phyloP scores from a whole-genome alignment of 371 early-diverging fungal genomes.

The Mortierella sp. region DNA sequence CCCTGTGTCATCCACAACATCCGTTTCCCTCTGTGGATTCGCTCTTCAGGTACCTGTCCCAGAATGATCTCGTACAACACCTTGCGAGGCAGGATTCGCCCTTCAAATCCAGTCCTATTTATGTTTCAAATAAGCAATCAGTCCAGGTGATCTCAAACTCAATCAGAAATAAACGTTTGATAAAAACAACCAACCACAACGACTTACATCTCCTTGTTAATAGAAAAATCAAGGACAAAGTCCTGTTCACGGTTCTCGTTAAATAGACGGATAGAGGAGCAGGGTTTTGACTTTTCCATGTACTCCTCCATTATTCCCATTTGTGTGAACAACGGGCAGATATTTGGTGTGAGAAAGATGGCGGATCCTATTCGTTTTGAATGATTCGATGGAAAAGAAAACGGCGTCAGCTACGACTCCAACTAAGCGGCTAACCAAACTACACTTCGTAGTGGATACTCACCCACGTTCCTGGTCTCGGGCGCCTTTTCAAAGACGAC shows the following conservation, averaged over 20 bases:
- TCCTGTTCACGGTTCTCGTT: slow-evolving; percentile 14
- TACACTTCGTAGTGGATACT: background rate
- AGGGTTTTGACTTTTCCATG: background rate
- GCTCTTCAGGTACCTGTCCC: background rate
- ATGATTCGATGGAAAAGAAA: background rate
- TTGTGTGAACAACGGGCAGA: background rate
- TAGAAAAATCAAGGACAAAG: background rate
- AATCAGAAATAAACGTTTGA: background rate
- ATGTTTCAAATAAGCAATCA: background rate
- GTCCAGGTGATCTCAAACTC: background rate
- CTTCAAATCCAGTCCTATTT: background rate
- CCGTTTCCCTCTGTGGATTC: background rate
- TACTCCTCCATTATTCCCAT: slow-evolving; percentile 6
- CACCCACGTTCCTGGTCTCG: background rate
- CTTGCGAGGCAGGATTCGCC: background rate
- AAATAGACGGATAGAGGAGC: background rate
- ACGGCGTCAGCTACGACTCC: no score
- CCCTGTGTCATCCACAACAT: slow-evolving; percentile 8
- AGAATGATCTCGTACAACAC: background rate
- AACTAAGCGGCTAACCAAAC: no score
- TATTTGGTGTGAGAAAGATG: background rate
- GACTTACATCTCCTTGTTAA: background rate
- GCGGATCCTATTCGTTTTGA: slow-evolving; percentile 3
- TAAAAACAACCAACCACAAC: background rate
- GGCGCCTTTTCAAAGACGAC: background rate